A percentile compares a stretch with the other conserved stretches of the same genome.
Conservation (phyloP, 177 flowering plant species). For the Tripterygium wilfordii region DNA sequence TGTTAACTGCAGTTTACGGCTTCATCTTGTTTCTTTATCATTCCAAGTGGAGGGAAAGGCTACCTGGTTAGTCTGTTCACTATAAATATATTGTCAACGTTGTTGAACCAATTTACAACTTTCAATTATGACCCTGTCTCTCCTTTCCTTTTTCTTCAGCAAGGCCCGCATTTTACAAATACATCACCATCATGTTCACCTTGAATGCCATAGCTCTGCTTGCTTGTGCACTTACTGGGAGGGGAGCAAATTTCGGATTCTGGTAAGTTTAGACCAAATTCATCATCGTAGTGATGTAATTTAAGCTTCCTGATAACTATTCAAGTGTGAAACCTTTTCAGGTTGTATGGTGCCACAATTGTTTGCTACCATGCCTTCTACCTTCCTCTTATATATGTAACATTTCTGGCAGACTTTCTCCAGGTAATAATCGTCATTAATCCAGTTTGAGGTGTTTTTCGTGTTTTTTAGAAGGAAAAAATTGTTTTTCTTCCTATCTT, state of each 20-base stretch:
- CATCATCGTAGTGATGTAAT: background rate
- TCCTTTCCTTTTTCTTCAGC: constrained; percentile 31
- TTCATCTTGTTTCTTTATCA: constrained; percentile 50
- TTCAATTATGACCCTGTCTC: background rate
- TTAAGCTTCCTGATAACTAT: background rate
- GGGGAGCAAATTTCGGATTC: constrained; percentile 56
- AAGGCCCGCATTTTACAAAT: constrained; percentile 75
- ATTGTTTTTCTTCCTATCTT: background rate
- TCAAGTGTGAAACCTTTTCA: constrained; percentile 16
- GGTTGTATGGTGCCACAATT: constrained; percentile 46
- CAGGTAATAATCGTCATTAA: constrained; percentile 39
- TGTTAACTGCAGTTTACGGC: constrained; percentile 54
- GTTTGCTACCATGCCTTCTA: constrained; percentile 63
- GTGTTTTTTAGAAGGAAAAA: background rate
- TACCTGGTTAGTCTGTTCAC: constrained; percentile 45
- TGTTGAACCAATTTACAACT: constrained; percentile 2
- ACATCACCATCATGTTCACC: constrained; percentile 54
- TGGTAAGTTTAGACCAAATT: constrained; percentile 36
- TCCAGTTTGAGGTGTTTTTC: background rate
- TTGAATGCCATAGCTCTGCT: constrained; percentile 44
- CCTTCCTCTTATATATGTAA: constrained; percentile 64
- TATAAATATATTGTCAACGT: background rate
- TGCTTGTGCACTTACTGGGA: constrained; percentile 47
- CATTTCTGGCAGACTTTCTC: constrained; percentile 79
- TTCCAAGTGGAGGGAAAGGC: constrained; percentile 72